Evolutionary conservation across 2,329 filamentous ascomycete genomes (phyloP), one percentile per base, ranked within the genome.

Genomic region (Didymella pomorum): DNA sequence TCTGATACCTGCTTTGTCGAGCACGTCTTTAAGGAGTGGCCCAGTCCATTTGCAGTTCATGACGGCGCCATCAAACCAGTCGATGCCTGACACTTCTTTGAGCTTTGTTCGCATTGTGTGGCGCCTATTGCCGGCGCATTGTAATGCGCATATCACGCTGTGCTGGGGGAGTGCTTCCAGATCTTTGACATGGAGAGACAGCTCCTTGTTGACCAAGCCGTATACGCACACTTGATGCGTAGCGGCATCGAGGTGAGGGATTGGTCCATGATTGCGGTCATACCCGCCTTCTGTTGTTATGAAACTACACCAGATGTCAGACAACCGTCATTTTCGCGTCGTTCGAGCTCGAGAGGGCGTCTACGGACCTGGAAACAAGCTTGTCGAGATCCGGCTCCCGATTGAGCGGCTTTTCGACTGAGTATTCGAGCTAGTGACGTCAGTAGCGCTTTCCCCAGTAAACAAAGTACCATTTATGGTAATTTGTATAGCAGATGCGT

Each of bases 91-190:
- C 5, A 87, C 85, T 70, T 87, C 85, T 65, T 85, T 85, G 25
- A 86, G 72, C 61, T 81, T 76, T 1, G 83, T 87, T 25, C 84
- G 82, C 84, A 87, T 87, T 2, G 83, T 85, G 67, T 87, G 84
- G 11, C 85, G 80, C 8, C 86, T 76, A 64, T 87, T 87, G 20
- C 85, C 85, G 3, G 85, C 85, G 63, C 86, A 87, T 75, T 86
- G 84, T 1, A 87, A 75, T 1, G 83, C 82, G 60, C 83, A 85
- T n/a, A 82, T 76, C 12, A 87, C 81, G 56, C 77, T 79, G 65
- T 86, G 80, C 63, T 87, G 85, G 1, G 79, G 74, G 47, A 85
- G 82, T 4, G 77, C 73, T 49, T 75, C 64, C 6, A 87, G 76
- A 42, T 85, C 78, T 8, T 74, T 52, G 14, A 85, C 70, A 2